Evolutionary conservation across 108 stramenopile species (phyloP).

Genomic region (Bacterosira constricta): DNA sequence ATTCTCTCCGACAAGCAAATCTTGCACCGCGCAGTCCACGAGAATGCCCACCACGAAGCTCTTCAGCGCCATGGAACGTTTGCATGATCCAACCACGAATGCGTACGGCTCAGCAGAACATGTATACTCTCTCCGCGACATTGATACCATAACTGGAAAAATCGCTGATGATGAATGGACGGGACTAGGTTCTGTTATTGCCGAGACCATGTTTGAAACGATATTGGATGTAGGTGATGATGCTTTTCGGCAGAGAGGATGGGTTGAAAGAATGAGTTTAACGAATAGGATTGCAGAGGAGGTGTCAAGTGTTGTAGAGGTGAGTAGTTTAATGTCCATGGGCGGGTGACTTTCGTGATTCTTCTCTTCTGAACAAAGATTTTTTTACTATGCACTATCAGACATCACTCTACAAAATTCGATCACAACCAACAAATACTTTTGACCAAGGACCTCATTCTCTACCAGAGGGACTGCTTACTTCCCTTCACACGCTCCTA

Average conservation of each 20-base stretch:
- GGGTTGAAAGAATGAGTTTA: constrained; percentile 33
- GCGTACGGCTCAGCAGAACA: constrained; percentile 30
- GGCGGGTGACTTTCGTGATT: neutral
- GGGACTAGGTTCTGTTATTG: constrained; percentile 35
- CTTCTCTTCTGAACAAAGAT: too few species aligned
- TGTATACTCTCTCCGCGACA: constrained; percentile 28
- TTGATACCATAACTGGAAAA: constrained; percentile 26
- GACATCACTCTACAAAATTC: constrained; percentile 25
- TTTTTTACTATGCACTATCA: neutral
- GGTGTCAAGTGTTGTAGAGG: constrained; percentile 31
- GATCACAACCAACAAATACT: constrained; percentile 10
- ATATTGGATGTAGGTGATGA: constrained; percentile 36
- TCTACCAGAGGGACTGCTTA: constrained; percentile 23
- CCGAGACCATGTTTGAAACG: constrained; percentile 31
- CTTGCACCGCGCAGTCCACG: neutral
- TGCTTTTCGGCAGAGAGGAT: constrained; percentile 20
- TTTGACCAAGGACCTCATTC: constrained; percentile 25
- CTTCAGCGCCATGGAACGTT: constrained; percentile 36
- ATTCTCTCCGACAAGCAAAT: neutral
- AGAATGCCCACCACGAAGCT: neutral
- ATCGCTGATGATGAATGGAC: constrained; percentile 42
- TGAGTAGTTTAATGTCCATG: constrained; percentile 3
- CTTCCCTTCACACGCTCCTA: constrained; percentile 22
- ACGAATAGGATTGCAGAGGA: constrained; percentile 39
- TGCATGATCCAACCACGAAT: constrained; percentile 34